These are phyloP conservation scores for Populus tomentosa DNA, from an alignment of 441 rosid genomes.

Conservation along the genomic window DNA sequence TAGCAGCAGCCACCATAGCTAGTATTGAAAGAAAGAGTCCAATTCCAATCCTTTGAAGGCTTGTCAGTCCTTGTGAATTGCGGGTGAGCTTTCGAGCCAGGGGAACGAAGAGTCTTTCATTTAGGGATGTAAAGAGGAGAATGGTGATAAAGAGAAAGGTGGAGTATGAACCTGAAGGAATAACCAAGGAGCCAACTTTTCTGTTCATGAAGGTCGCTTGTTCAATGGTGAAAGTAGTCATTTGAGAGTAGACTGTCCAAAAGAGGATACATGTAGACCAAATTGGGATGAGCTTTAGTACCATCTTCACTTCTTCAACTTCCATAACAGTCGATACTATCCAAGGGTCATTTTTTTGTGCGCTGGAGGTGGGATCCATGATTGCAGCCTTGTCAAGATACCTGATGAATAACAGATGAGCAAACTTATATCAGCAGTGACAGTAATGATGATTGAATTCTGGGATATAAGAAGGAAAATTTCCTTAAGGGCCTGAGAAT, in stretches of 20 bases:
- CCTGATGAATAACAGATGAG: conserved; percentile 22
- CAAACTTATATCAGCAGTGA: not conserved
- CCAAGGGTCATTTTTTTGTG: conserved; percentile 46
- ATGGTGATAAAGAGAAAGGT: conserved; percentile 55
- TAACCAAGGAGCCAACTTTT: conserved; percentile 41
- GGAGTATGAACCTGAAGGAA: conserved; percentile 71
- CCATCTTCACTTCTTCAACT: conserved; percentile 86
- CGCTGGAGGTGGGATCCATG: conserved; percentile 22
- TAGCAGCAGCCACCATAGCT: conserved; percentile 71
- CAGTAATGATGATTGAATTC: not conserved
- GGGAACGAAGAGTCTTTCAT: conserved; percentile 73
- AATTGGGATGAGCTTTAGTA: conserved; percentile 62
- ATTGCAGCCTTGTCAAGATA: conserved; percentile 83
- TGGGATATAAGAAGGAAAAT: not conserved
- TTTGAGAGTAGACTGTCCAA: conserved; percentile 89
- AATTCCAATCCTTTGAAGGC: conserved; percentile 74
- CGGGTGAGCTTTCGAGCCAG: conserved; percentile 50
- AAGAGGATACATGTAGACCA: conserved; percentile 88
- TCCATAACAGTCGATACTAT: conserved; percentile 60
- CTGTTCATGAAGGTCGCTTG: conserved; percentile 77
- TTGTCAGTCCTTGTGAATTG: conserved; percentile 63
- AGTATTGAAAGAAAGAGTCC: conserved; percentile 61
- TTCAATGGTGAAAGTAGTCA: conserved; percentile 84
- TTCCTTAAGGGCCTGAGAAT: not conserved
- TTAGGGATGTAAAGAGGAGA: conserved; percentile 79